Conservation (phyloP, 495 filamentous ascomycete genomes). For the Elasticomyces elasticus region DNA sequence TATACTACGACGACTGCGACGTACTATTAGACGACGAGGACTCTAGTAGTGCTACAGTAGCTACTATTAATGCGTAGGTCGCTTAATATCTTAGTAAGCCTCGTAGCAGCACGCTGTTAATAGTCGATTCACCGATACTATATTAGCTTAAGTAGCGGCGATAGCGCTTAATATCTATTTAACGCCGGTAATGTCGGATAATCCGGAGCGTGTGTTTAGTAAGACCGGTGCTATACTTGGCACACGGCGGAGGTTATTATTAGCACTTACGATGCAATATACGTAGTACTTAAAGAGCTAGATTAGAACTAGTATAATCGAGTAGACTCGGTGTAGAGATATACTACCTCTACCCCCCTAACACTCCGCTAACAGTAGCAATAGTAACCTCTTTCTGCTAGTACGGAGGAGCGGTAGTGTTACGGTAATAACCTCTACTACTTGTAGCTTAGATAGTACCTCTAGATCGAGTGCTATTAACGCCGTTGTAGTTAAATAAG, state of each 20-base stretch:
- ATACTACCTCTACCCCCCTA: neutral
- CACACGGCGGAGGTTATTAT: neutral
- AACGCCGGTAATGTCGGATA: constrained; percentile 7
- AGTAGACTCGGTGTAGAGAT: neutral
- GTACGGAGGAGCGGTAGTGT: too few relatives aligned
- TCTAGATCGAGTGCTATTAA: too few relatives aligned
- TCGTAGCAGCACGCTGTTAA: neutral
- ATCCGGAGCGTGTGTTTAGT: constrained; percentile 12
- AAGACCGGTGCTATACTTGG: neutral
- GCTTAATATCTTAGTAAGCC: neutral
- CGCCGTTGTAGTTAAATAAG: too few relatives aligned
- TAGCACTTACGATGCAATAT: neutral
- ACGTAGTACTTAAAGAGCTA: neutral
- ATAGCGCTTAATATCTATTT: constrained; percentile 6
- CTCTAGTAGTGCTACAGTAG: neutral
- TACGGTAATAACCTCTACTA: too few relatives aligned
- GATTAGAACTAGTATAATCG: neutral
- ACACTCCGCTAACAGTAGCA: neutral
- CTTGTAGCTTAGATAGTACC: too few relatives aligned
- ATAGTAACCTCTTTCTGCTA: too few relatives aligned
- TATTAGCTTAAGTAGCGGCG: neutral
- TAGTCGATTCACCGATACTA: neutral
- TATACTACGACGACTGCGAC: neutral
- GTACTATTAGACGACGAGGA: neutral
- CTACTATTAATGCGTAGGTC: neutral